These are phyloP conservation scores for Calonectria leucothoes DNA, from an alignment of 2,329 filamentous ascomycete genomes.

Conservation along the genomic window DNA sequence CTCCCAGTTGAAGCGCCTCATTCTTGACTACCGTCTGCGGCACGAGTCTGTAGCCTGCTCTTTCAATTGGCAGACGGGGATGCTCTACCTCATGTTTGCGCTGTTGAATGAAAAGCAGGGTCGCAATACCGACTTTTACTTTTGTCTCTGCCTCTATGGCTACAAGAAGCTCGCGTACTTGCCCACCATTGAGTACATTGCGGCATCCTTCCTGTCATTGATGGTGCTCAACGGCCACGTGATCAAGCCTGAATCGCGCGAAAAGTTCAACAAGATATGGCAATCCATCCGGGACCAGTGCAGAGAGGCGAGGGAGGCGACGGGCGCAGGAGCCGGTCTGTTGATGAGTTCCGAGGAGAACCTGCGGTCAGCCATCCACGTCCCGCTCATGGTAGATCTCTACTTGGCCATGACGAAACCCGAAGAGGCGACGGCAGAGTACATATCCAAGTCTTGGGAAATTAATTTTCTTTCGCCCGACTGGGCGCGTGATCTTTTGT, in stretches of 20 bases:
- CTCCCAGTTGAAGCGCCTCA: constrained; percentile 51
- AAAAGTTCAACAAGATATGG: not conserved
- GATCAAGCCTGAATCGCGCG: constrained; percentile 4
- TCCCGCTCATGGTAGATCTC: constrained; percentile 52
- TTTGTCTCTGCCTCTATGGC: constrained; percentile 52
- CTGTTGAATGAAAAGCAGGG: constrained; percentile 46
- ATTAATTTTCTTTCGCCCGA: constrained; percentile 49
- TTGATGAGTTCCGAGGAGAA: not conserved
- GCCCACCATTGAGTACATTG: constrained; percentile 49
- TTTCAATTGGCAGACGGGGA: constrained; percentile 51
- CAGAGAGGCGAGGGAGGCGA: not conserved
- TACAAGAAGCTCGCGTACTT: constrained; percentile 50
- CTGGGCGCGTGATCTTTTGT: constrained; percentile 32
- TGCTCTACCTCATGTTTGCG: constrained; percentile 54
- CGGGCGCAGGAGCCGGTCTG: not conserved
- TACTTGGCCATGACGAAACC: constrained; percentile 49
- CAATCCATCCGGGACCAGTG: not conserved
- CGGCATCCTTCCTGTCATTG: constrained; percentile 50
- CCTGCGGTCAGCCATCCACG: constrained; percentile 37
- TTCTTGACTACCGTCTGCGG: constrained; percentile 49
- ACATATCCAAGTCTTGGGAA: constrained; percentile 47
- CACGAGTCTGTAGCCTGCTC: constrained; percentile 50
- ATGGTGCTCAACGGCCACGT: constrained; percentile 42
- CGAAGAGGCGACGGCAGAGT: constrained; percentile 47
- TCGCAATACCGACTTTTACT: constrained; percentile 48